Evolutionary conservation across 2,329 filamentous ascomycete genomes (phyloP), one percentile per base, ranked within the genome.

Genomic region (Kalmusia sp.): DNA sequence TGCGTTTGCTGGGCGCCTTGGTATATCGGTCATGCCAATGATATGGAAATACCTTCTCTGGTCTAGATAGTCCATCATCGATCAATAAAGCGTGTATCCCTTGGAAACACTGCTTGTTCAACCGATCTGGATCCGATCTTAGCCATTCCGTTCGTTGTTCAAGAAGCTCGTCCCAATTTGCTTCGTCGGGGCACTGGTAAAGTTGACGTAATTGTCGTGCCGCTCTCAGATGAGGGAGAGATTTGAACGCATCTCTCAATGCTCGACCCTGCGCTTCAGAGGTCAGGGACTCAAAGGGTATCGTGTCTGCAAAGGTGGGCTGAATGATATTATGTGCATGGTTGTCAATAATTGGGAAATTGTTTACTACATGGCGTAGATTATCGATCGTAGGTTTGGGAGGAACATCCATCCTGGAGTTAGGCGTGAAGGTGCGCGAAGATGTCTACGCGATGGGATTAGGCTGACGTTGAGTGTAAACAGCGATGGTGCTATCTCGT

Each of bases 71-170:
- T 0, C 90, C 88, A 72, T 95, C 91, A 61, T 95, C 91, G n/a
- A 96, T 82, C 1, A 96, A 79, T 9, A 93, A 79, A 1, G 84
- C 85, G 69, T 93, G 86, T 24, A 91, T 89, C 1, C 90, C 90
- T 11, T 84, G 74, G 4, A 96, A 80, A 62, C 90, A 95, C 57
- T 79, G 80, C 38, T 76, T 79, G 9, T 84, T 79, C 79, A 92
- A 86, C 2, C 73, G 80, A 4, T 85, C 77, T 63, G 80, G 33
- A 72, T 78, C 59, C 17, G 75, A 72, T 22, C 77, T 68, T 7
- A 84, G 70, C 66, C 77, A 77, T 55, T 79, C 75, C 24, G 76
- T 64, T 45, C 82, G 76, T 49, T 81, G 80, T 30, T 75, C 71
- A 45, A 82, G 74, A 25, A 87, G 77, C 4, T 81, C 80, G 3